Percentiles rank a stretch among this genome's conserved stretches.
These are phyloP conservation scores for Globisporangium solare DNA, from an alignment of 352 stramenopile genomes.

Conservation along the genomic window DNA sequence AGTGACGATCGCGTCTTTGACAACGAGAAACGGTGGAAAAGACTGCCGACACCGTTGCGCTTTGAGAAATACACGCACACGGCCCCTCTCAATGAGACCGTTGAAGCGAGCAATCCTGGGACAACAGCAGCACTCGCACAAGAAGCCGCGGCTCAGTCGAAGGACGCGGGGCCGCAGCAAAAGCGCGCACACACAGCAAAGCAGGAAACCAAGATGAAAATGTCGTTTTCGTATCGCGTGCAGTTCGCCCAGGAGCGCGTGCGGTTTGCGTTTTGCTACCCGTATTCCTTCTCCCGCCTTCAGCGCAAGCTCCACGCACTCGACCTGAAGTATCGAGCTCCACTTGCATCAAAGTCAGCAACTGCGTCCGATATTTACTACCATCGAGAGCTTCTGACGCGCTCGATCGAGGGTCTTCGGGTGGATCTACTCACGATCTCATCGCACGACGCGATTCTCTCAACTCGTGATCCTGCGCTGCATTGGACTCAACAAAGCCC, in stretches of 20 bases:
- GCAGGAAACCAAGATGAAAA: slow-evolving; percentile 38
- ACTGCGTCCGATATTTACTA: slow-evolving; percentile 46
- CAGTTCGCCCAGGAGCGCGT: slow-evolving; percentile 36
- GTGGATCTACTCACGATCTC: slow-evolving; percentile 74
- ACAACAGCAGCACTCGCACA: neutral
- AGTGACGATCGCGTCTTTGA: slow-evolving; percentile 21
- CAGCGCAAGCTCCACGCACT: slow-evolving; percentile 43
- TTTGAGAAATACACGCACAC: slow-evolving; percentile 32
- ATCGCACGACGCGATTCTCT: slow-evolving; percentile 14
- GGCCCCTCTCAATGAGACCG: neutral
- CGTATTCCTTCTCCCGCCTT: slow-evolving; percentile 57
- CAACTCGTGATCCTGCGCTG: neutral
- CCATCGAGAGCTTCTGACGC: slow-evolving; percentile 66
- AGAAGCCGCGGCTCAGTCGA: neutral
- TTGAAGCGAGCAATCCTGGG: neutral
- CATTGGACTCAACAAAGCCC: neutral
- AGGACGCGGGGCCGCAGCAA: neutral
- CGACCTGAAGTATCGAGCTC: slow-evolving; percentile 23
- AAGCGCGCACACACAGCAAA: neutral
- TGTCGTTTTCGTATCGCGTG: slow-evolving; percentile 44
- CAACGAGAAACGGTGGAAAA: slow-evolving; percentile 28
- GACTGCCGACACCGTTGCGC: slow-evolving; percentile 28
- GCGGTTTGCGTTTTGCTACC: slow-evolving; percentile 70
- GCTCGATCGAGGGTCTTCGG: slow-evolving; percentile 45
- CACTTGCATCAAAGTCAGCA: neutral